A percentile compares a stretch with the other conserved stretches of the same genome.
These are phyloP conservation scores for Lagenidium giganteum DNA, from an alignment of 352 stramenopile species.

Conservation along the genomic window DNA sequence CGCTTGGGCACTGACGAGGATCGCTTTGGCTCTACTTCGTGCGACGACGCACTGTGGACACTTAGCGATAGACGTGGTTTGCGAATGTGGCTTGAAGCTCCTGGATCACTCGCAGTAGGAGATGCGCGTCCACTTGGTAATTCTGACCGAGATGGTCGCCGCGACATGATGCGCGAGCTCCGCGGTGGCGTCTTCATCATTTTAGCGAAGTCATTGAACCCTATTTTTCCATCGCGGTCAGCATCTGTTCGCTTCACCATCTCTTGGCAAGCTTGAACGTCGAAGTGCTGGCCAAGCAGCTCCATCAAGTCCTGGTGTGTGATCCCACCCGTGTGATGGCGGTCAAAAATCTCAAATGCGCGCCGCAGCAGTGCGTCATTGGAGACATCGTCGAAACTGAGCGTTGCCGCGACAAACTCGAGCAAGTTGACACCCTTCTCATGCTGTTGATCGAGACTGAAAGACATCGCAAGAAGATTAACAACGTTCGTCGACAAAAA, in stretches of 20 bases:
- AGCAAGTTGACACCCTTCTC: slow-evolving; percentile 72
- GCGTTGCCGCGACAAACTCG: slow-evolving; percentile 72
- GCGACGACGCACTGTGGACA: no score
- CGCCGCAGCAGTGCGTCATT: slow-evolving; percentile 47
- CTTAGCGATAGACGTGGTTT: no score
- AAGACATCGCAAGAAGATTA: background rate
- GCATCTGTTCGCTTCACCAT: slow-evolving; percentile 59
- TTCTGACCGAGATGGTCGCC: no score
- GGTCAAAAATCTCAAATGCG: slow-evolving; percentile 62
- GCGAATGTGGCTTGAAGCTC: no score
- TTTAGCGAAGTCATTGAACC: slow-evolving; percentile 66
- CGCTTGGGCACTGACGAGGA: no score
- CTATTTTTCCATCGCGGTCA: slow-evolving; percentile 65
- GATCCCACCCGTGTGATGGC: slow-evolving; percentile 52
- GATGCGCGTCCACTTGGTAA: no score
- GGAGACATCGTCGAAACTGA: slow-evolving; percentile 50
- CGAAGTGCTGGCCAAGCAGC: slow-evolving; percentile 60
- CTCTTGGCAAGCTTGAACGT: slow-evolving; percentile 40
- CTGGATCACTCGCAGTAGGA: no score
- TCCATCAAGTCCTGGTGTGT: slow-evolving; percentile 44
- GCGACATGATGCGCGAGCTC: no score
- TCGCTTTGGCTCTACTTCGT: no score
- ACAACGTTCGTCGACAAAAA: background rate
- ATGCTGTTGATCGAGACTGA: slow-evolving; percentile 65
- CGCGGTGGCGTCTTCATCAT: slow-evolving; percentile 43